Conservation (phyloP, 371 early-diverging fungal genomes). For the Capillidium heterosporum region DNA sequence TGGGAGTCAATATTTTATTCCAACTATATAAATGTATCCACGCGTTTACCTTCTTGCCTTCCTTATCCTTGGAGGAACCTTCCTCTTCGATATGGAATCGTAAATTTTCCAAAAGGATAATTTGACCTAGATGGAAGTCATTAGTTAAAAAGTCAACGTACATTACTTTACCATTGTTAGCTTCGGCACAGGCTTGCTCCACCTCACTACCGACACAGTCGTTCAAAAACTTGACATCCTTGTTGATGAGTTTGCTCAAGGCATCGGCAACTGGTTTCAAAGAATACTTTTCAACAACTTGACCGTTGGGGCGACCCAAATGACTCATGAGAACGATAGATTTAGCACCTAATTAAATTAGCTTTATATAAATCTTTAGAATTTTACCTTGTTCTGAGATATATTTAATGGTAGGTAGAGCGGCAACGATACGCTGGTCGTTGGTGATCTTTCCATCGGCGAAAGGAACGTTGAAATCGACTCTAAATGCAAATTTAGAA, state of each 20-base stretch:
- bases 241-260: conserved; percentile 56
- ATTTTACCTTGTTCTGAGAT: conserved; percentile 57
- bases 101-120: conserved; percentile 94
- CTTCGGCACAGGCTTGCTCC: conserved; percentile 58
- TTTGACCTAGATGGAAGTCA: conserved; percentile 22
- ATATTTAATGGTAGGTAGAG: conserved; percentile 89
- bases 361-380: neutral
- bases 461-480: conserved; percentile 98
- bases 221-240: conserved; percentile 75
- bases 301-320: conserved; percentile 95
- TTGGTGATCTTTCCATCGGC: conserved; percentile 81
- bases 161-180: conserved; percentile 35
- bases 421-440: conserved; percentile 93
- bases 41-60: conserved; percentile 50
- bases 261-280: conserved; percentile 85
- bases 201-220: conserved; percentile 88
- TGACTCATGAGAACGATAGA: conserved; percentile 94
- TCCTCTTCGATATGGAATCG: conserved; percentile 98
- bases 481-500: conserved; percentile 26
- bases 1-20: conserved; percentile 8
- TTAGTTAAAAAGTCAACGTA: neutral
- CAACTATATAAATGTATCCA: neutral
- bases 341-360: conserved; percentile 36
- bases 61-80: conserved; percentile 78
- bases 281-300: conserved; percentile 71